Conservation (phyloP, 768 basidiomycete genomes). For the Lepiota venenata region DNA sequence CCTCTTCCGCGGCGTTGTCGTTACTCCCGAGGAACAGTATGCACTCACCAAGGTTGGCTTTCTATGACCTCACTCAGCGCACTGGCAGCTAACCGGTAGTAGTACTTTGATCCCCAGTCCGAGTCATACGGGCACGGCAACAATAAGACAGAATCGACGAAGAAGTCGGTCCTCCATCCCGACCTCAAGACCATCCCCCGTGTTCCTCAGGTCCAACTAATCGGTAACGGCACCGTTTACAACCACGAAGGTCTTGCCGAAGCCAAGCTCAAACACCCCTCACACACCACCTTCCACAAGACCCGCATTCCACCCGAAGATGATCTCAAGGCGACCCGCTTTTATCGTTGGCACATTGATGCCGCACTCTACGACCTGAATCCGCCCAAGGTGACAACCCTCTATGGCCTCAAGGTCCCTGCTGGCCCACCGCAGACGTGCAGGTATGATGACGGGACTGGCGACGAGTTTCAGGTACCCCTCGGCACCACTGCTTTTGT, state of each 20-base stretch:
- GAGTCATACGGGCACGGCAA: slow-evolving; percentile 81
- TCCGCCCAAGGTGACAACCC: slow-evolving; percentile 77
- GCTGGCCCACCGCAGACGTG: slow-evolving; percentile 56
- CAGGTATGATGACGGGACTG: slow-evolving; percentile 83
- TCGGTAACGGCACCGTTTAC: slow-evolving; percentile 80
- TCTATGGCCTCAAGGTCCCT: slow-evolving; percentile 75
- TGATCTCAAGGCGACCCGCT: slow-evolving; percentile 71
- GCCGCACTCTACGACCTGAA: slow-evolving; percentile 74
- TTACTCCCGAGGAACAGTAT: slow-evolving; percentile 83
- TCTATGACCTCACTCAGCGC: background rate
- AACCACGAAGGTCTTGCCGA: slow-evolving; percentile 78
- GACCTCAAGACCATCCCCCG: slow-evolving; percentile 86
- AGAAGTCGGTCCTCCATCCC: slow-evolving; percentile 77
- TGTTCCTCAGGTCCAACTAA: slow-evolving; percentile 85
- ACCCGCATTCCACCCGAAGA: slow-evolving; percentile 69
- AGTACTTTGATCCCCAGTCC: slow-evolving; percentile 53
- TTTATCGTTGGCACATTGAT: slow-evolving; percentile 91
- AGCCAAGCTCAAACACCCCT: slow-evolving; percentile 82
- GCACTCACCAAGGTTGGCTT: slow-evolving; percentile 68
- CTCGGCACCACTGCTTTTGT: slow-evolving; percentile 85
- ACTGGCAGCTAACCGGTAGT: background rate
- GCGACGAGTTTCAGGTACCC: slow-evolving; percentile 75
- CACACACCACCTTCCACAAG: slow-evolving; percentile 84
- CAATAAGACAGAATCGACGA: slow-evolving; percentile 70
- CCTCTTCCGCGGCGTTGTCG: slow-evolving; percentile 63